Base-by-base conservation (phyloP, 768 basidiomycete species). In the Fistulinella prunicolor region DNA sequence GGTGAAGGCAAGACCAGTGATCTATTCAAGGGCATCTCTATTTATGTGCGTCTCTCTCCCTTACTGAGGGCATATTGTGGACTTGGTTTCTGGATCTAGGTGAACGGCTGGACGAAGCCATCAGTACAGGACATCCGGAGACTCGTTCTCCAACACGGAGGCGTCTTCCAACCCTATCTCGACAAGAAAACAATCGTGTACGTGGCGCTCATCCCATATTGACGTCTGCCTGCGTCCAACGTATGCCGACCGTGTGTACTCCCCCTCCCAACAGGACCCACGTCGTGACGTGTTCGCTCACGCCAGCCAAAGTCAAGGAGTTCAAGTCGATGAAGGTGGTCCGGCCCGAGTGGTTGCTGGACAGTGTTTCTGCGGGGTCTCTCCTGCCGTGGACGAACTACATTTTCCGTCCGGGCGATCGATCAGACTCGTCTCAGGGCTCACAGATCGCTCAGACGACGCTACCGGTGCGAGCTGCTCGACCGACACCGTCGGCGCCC, bases 301-400 rank as follows among this genome's bases (percentile, higher is more conserved):
- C 95, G 0, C 86, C 91, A 0, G 82, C 84, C 35, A 99, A 98
- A 69, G 78, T 92, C 37, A 80, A 80, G 19, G 93, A 95, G 58
- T 97, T 94, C 67, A 79, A 85, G 64, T 67, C 85, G 35, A 88
- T 95, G 86, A 96, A 94, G 63, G 86, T 98, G 14, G 93, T 87
- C 32, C 75, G 74, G 38, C 92, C 94, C 0, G 84, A 85, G 48
- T 99, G 96, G 96, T 75, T 99, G 10, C 73, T 85, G 10, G 80
- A 93, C 26, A 94, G 91, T 55, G 80, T 78, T n/a, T 70, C 81
- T 45, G 76, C 75, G 3, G 83, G 82, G 0, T 60, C 65, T 8
- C 72, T 96, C 9, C 76, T 94, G 6, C 83, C 91, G 9, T 98
- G 94, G 94, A 75, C 72, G 46, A 73, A 85, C 49, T 96, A 80